phyloP scores from a whole-genome alignment of 495 filamentous ascomycete species.

The Venustampulla echinocandica region DNA sequence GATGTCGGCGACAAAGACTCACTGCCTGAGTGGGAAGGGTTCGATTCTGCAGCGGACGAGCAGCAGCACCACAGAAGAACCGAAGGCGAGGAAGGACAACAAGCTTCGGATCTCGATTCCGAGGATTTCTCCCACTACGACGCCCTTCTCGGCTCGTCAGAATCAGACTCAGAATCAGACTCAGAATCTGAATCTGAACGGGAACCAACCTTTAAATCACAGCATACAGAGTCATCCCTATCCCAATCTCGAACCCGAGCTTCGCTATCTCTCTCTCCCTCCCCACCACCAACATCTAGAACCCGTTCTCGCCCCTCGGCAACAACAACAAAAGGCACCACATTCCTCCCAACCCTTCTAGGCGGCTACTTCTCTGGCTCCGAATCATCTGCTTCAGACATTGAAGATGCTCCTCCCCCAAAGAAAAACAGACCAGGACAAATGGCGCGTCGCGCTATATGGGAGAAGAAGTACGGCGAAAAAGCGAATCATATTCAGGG shows the following conservation, averaged over 20 bases:
- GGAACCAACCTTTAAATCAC: constrained; percentile 2
- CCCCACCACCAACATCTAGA: constrained; percentile 30
- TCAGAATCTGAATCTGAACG: background rate
- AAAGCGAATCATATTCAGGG: constrained; percentile 62
- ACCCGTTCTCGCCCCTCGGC: background rate
- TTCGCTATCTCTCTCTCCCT: constrained; percentile 21
- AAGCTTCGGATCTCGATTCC: background rate
- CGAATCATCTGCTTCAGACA: constrained; percentile 42
- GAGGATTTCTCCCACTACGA: background rate
- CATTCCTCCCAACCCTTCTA: constrained; percentile 83
- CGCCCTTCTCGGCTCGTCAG: constrained; percentile 1
- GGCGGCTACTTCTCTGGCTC: constrained; percentile 90
- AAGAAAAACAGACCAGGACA: constrained; percentile 86
- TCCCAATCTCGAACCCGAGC: constrained; percentile 10
- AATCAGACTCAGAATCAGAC: constrained; percentile 15
- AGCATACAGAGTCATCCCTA: constrained; percentile 14
- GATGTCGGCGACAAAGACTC: background rate
- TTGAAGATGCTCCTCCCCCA: constrained; percentile 32
- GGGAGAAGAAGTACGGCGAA: constrained; percentile 84
- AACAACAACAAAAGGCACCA: constrained; percentile 40
- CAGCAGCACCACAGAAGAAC: no score
- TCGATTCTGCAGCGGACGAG: no score
- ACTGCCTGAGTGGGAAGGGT: constrained; percentile 1
- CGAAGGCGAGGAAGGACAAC: background rate
- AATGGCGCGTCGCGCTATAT: constrained; percentile 71